A percentile compares a stretch with the other conserved stretches of the same genome.
Evolutionary conservation across 1,284 basidiomycete genomes (phyloP).

Genomic region (Marasmius oreades): DNA sequence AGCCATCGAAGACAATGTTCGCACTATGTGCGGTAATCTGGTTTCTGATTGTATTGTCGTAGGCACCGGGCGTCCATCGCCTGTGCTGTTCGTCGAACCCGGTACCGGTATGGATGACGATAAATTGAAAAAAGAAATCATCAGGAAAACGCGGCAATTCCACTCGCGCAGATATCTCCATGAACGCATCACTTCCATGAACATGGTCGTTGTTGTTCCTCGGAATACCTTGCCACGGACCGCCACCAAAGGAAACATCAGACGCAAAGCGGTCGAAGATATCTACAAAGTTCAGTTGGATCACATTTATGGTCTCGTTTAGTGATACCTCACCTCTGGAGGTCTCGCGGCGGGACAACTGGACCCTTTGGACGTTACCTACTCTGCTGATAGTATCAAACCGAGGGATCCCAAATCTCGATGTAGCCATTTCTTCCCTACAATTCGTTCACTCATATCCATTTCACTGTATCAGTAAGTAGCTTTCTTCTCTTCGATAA

Average conservation of each 20-base stretch:
- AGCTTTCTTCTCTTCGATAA: no score
- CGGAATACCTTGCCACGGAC: slow-evolving; percentile 57
- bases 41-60: slow-evolving; percentile 69
- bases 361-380: no score
- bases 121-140: slow-evolving; percentile 59
- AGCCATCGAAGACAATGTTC: slow-evolving; percentile 69
- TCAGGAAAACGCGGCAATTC: slow-evolving; percentile 62
- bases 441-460: no score
- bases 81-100: slow-evolving; percentile 65
- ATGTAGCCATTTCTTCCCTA: no score
- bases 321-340: slow-evolving; percentile 6
- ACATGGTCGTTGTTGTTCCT: slow-evolving; percentile 55
- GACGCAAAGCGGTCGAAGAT: slow-evolving; percentile 61
- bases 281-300: slow-evolving; percentile 50
- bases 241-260: slow-evolving; percentile 66
- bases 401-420: no score
- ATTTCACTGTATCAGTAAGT: no score
- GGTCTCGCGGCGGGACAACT: no score
- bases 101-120: slow-evolving; percentile 36
- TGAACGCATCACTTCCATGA: slow-evolving; percentile 54
- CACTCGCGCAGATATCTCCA: slow-evolving; percentile 64
- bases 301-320: slow-evolving; percentile 35
- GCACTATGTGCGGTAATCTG: slow-evolving; percentile 50
- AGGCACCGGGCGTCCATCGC: slow-evolving; percentile 65
- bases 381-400: no score